Percentiles rank a stretch among this genome's conserved stretches.
Evolutionary conservation across 2,329 filamentous ascomycete genomes (phyloP).

Genomic region (Neofusicoccum parvum): DNA sequence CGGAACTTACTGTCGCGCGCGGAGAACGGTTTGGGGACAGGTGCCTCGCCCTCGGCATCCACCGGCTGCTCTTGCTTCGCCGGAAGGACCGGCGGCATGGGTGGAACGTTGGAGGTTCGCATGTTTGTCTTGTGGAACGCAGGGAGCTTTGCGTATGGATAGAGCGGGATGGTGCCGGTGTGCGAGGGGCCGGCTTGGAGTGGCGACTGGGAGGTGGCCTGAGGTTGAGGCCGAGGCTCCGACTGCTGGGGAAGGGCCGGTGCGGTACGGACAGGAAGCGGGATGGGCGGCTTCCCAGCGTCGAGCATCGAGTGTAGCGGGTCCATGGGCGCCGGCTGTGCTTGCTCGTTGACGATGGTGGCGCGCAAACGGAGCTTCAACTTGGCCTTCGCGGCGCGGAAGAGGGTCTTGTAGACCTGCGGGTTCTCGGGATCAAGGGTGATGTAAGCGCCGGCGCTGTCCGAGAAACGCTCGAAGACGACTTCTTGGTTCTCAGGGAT

Average conservation of each 20-base stretch:
- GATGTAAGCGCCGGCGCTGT: slow-evolving; percentile 82
- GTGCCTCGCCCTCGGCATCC: slow-evolving; percentile 39
- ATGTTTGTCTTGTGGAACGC: slow-evolving; percentile 24
- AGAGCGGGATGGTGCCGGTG: slow-evolving; percentile 19
- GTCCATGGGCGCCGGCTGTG: not conserved
- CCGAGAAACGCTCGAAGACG: slow-evolving; percentile 89
- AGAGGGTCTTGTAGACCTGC: slow-evolving; percentile 93
- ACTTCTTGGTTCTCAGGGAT: slow-evolving; percentile 65
- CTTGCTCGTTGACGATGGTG: slow-evolving; percentile 48
- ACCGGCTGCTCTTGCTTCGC: not conserved
- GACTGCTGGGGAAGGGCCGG: not conserved
- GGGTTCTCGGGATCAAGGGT: slow-evolving; percentile 75
- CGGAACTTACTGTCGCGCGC: slow-evolving; percentile 33
- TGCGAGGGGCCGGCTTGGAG: not conserved
- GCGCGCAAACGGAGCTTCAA: slow-evolving; percentile 90
- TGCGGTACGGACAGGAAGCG: slow-evolving; percentile 9
- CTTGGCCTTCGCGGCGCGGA: slow-evolving; percentile 96
- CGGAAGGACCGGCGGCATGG: not conserved
- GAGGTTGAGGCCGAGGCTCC: slow-evolving; percentile 8
- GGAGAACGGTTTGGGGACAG: slow-evolving; percentile 45
- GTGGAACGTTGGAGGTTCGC: slow-evolving; percentile 1
- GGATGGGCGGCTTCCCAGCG: not conserved
- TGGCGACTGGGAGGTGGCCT: slow-evolving; percentile 2
- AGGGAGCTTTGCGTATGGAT: slow-evolving; percentile 20
- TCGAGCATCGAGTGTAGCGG: slow-evolving; percentile 1